These are phyloP conservation scores for Sphaerulina musiva DNA, from an alignment of 2,329 filamentous ascomycete genomes.

Conservation along the genomic window DNA sequence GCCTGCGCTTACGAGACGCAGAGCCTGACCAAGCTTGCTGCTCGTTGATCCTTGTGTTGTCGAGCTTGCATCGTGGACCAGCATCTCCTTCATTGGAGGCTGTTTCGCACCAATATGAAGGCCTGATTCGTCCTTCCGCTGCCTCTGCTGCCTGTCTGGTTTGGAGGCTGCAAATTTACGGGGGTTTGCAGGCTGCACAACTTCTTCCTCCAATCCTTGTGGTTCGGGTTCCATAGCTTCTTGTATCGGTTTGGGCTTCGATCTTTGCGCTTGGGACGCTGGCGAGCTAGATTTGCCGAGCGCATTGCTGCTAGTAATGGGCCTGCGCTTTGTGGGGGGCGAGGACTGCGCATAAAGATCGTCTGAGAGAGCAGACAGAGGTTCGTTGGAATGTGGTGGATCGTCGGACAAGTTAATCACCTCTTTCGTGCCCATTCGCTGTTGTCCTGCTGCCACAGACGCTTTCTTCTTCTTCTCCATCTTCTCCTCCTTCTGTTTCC, in stretches of 20 bases:
- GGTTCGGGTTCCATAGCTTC: background rate
- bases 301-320: background rate
- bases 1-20: conserved; percentile 36
- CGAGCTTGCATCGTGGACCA: background rate
- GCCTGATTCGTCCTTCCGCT: background rate
- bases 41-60: conserved; percentile 4
- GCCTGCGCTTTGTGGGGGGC: conserved; percentile 10
- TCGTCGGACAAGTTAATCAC: conserved; percentile 34
- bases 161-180: background rate
- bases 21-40: conserved; percentile 23
- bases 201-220: too few relatives aligned
- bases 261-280: conserved; percentile 27
- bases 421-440: conserved; percentile 27
- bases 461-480: conserved; percentile 11
- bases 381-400: conserved; percentile 17
- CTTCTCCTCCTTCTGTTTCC: conserved; percentile 7
- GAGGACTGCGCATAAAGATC: conserved; percentile 24
- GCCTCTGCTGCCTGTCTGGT: background rate
- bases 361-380: conserved; percentile 26
- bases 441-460: conserved; percentile 11
- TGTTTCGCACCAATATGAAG: background rate
- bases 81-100: background rate
- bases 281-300: conserved; percentile 31
- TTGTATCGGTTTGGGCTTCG: background rate
- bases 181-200: too few relatives aligned